Evolutionary conservation across 2,329 filamentous ascomycete species (phyloP).

Genomic region (Monosporascus cannonballus): DNA sequence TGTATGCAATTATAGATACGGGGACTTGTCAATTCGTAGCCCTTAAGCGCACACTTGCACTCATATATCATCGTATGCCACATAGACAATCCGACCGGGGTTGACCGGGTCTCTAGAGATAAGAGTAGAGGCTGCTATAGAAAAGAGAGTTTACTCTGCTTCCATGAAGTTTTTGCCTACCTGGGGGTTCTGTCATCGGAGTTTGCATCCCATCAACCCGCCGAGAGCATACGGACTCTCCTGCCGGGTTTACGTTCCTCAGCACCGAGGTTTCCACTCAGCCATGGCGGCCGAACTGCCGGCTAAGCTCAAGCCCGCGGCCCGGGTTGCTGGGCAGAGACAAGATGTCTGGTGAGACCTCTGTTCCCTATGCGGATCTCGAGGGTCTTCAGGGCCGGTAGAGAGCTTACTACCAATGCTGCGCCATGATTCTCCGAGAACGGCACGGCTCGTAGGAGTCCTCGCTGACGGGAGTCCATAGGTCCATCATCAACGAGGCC

Average conservation of each 20-base stretch:
- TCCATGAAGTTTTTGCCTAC: conserved; percentile 16
- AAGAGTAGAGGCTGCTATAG: background rate
- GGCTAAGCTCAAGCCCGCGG: conserved; percentile 43
- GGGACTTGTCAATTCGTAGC: background rate
- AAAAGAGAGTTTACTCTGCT: background rate
- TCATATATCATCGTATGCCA: background rate
- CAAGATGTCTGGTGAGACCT: conserved; percentile 46
- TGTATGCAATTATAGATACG: background rate
- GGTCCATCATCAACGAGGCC: conserved; percentile 62
- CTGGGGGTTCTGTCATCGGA: conserved; percentile 5
- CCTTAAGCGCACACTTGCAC: background rate
- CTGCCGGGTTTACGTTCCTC: background rate
- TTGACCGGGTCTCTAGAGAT: conserved; percentile 1
- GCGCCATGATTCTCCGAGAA: background rate
- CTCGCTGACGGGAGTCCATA: conserved; percentile 22
- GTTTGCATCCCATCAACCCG: background rate
- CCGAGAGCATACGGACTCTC: background rate
- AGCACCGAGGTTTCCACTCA: conserved; percentile 20
- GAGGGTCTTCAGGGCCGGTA: no score
- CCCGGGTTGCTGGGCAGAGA: conserved; percentile 41
- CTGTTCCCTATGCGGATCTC: no score
- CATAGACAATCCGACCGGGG: background rate
- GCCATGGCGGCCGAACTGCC: conserved; percentile 33
- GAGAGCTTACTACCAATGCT: background rate
- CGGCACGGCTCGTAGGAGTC: background rate